phyloP scores from a whole-genome alignment of 345 rosid genomes.

The Ceriops tagal region DNA sequence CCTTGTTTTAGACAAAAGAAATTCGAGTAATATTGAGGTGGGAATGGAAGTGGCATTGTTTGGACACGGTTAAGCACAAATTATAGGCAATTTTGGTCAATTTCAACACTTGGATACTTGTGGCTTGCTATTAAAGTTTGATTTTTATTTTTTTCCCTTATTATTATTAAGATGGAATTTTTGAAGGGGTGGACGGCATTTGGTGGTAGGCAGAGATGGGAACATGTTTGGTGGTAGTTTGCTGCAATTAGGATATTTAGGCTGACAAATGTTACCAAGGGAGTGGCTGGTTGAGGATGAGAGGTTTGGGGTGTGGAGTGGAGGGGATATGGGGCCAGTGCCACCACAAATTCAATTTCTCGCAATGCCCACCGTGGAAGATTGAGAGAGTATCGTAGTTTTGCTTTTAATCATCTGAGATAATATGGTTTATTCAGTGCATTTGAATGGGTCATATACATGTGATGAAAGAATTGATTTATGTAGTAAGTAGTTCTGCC shows the following conservation, averaged over 20 bases:
- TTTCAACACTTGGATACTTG: background rate
- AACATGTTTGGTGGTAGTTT: constrained; percentile 54
- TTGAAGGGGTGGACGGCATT: constrained; percentile 40
- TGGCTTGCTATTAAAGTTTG: too few relatives aligned
- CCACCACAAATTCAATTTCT: constrained; percentile 2
- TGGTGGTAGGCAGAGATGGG: constrained; percentile 37
- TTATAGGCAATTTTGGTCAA: too few relatives aligned
- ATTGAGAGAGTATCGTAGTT: too few relatives aligned
- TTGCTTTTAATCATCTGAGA: too few relatives aligned
- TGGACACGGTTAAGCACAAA: background rate
- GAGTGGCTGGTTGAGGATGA: constrained; percentile 46
- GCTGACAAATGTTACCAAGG: constrained; percentile 40
- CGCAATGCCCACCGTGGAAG: too few relatives aligned
- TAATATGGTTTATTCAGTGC: too few relatives aligned
- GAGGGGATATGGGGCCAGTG: constrained; percentile 13
- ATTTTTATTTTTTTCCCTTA: too few relatives aligned
- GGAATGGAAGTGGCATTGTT: constrained; percentile 8
- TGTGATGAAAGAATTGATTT: too few relatives aligned
- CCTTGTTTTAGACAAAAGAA: constrained; percentile 34
- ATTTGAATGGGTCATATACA: too few relatives aligned
- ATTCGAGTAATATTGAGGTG: constrained; percentile 19
- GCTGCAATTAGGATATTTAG: constrained; percentile 44
- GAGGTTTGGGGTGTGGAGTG: constrained; percentile 53
- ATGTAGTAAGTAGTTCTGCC: too few relatives aligned
- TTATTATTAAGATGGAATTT: background rate